These are phyloP conservation scores for Alternaria gansuensis DNA, from an alignment of 2,329 filamentous ascomycete species.

Conservation along the genomic window DNA sequence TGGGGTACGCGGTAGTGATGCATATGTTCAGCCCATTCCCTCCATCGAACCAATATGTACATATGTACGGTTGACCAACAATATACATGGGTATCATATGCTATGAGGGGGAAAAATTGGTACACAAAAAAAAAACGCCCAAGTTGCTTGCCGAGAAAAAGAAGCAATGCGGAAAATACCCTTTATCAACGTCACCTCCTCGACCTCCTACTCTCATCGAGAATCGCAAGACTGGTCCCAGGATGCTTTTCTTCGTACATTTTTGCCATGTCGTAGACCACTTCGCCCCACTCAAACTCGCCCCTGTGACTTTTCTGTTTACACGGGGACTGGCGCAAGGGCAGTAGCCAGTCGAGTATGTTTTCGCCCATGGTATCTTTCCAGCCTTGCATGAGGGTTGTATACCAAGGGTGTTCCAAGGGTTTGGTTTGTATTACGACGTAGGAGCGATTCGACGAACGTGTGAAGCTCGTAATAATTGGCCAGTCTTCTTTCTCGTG, in stretches of 20 bases:
- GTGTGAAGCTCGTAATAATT: slow-evolving; percentile 9
- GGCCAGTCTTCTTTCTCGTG: slow-evolving; percentile 31
- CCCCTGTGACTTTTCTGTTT: slow-evolving; percentile 71
- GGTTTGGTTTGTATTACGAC: slow-evolving; percentile 77
- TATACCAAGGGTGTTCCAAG: slow-evolving; percentile 86
- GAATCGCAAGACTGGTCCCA: slow-evolving; percentile 28
- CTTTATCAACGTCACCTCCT: slow-evolving; percentile 6
- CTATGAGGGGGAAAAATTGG: slow-evolving; percentile 7
- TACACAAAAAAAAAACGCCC: slow-evolving; percentile 1
- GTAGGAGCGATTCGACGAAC: slow-evolving; percentile 59
- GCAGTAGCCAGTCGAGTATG: slow-evolving; percentile 80
- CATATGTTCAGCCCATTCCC: not conserved
- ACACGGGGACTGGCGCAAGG: slow-evolving; percentile 78
- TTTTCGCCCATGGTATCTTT: slow-evolving; percentile 79
- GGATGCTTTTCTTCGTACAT: slow-evolving; percentile 40
- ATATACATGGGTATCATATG: slow-evolving; percentile 32
- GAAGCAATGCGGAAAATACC: slow-evolving; percentile 21
- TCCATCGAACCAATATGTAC: slow-evolving; percentile 4
- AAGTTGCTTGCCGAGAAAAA: not conserved
- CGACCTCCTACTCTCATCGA: slow-evolving; percentile 19
- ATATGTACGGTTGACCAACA: slow-evolving; percentile 12
- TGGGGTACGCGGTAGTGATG: not conserved
- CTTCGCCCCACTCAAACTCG: slow-evolving; percentile 72
- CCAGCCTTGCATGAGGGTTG: slow-evolving; percentile 76
- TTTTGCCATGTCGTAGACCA: slow-evolving; percentile 57